Percentiles rank a stretch among this genome's conserved stretches.
Evolutionary conservation across 225 moss, liverwort and hornwort species (phyloP).

Genomic region (Pleurozium schreberi): DNA sequence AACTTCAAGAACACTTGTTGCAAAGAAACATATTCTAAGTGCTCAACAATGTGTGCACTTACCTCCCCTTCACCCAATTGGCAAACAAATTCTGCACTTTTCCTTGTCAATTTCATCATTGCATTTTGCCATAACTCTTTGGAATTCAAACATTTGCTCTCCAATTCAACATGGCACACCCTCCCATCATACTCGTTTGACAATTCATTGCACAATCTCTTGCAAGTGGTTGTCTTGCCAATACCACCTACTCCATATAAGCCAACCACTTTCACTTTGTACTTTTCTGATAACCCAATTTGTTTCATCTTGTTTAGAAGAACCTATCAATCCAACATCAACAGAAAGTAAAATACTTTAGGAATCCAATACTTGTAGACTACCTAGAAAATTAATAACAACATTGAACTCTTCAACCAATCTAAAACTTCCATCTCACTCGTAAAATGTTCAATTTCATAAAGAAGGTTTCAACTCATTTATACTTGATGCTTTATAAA

Average conservation of each 20-base stretch:
- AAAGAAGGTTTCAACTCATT: rapidly evolving
- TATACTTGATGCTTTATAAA: neutral
- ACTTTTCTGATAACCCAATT: neutral
- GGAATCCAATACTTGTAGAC: neutral
- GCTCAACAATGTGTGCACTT: rapidly evolving
- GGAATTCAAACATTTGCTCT: neutral
- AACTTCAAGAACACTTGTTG: rapidly evolving
- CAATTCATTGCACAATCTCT: neutral
- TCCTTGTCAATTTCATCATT: neutral
- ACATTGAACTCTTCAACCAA: neutral
- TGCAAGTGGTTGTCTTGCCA: neutral
- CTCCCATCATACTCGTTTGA: neutral
- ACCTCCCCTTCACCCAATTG: neutral
- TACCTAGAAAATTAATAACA: rapidly evolving
- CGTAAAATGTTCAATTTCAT: rapidly evolving
- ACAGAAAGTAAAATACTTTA: rapidly evolving
- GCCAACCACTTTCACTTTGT: neutral
- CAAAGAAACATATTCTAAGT: neutral
- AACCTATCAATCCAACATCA: neutral
- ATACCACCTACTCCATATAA: neutral
- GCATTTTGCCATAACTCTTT: neutral
- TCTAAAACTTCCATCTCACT: neutral
- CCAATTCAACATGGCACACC: neutral
- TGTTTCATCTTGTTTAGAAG: neutral
- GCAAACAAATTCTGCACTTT: neutral